Evolutionary conservation across 2,329 filamentous ascomycete genomes (phyloP), one percentile per base, ranked within the genome.

Genomic region (Neonectria sp.): DNA sequence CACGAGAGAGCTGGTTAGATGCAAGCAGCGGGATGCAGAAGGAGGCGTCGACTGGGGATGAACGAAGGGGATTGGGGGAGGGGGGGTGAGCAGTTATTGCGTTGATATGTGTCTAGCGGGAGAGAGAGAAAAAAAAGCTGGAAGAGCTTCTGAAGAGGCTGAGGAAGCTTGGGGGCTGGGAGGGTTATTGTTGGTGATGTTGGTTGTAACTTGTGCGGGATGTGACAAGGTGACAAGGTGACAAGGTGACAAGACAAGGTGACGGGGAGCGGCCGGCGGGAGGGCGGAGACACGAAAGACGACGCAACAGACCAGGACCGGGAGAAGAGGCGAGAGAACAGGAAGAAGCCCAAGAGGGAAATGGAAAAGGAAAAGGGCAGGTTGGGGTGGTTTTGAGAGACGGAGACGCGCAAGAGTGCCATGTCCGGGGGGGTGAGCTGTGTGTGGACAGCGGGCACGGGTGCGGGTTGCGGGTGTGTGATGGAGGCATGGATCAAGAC

Each of bases 381-480:
- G 71, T 68, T 67, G 70, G 65, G 65, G 68, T 65, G 74, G 72
- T 76, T 76, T 75, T 76, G 74, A 76, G 71, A 68, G 63, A 68
- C 62, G 49, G 51, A 67, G 68, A 63, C 71, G 59, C 55, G 65
- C 65, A 55, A 75, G 68, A 70, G 69, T 70, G 64, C 63, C 53
- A 21, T 61, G 63, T 45, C 60, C 62, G 15, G 51, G 33, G 55
- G 49, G 35, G 45, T 43, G 56, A 59, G 45, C 57, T 58, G 59
- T 67, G 71, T 75, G 71, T 70, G 57, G 71, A 70, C 68, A 55
- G 65, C 62, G 66, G 31, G 65, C 65, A 64, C 55, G 37, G 37
- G 37, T 58, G 52, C 56, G 68, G 69, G 77, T 79, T 58, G 52
- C 56, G 68, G 69, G 77, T 79, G 76, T 79, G 80, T 81, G 65